These are phyloP conservation scores for Acanthamoeba royreba DNA, from an alignment of 208 protist genomes.

Conservation along the genomic window DNA sequence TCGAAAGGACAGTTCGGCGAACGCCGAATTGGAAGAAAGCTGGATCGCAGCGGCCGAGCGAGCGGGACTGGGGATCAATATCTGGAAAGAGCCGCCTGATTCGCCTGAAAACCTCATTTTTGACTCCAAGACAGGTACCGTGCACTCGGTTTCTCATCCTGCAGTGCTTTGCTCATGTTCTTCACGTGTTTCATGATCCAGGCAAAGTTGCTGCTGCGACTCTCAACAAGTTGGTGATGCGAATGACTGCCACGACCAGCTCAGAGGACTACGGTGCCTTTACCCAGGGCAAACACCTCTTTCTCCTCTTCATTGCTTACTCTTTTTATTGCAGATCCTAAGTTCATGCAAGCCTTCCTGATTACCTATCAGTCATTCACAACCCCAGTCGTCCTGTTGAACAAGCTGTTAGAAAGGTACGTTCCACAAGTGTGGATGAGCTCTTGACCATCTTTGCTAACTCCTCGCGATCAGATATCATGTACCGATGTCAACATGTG, in stretches of 20 bases:
- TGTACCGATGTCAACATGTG: neutral
- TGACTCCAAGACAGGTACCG: neutral
- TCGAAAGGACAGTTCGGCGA: neutral
- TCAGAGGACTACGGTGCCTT: neutral
- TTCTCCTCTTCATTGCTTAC: neutral
- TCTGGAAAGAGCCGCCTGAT: slow-evolving; percentile 53
- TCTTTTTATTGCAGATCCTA: neutral
- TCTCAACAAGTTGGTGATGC: slow-evolving; percentile 23
- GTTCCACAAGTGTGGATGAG: neutral
- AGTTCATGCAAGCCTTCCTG: neutral
- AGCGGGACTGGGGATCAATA: neutral
- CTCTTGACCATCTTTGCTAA: neutral
- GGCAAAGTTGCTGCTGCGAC: neutral
- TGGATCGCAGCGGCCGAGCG: slow-evolving; percentile 16
- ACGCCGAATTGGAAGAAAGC: neutral
- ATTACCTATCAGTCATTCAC: slow-evolving; percentile 49
- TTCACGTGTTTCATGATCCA: too few relatives aligned
- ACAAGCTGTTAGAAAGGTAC: slow-evolving; percentile 46
- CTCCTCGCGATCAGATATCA: neutral
- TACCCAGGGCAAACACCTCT: neutral
- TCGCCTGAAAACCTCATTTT: slow-evolving; percentile 16
- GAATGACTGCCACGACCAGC: slow-evolving; percentile 25
- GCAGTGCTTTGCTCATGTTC: too few relatives aligned
- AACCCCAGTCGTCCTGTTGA: neutral
- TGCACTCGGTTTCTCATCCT: too few relatives aligned